A percentile compares a stretch with the other conserved stretches of the same genome.
Evolutionary conservation across 208 protist species (phyloP).

Genomic region (Leishmania guyanensis): DNA sequence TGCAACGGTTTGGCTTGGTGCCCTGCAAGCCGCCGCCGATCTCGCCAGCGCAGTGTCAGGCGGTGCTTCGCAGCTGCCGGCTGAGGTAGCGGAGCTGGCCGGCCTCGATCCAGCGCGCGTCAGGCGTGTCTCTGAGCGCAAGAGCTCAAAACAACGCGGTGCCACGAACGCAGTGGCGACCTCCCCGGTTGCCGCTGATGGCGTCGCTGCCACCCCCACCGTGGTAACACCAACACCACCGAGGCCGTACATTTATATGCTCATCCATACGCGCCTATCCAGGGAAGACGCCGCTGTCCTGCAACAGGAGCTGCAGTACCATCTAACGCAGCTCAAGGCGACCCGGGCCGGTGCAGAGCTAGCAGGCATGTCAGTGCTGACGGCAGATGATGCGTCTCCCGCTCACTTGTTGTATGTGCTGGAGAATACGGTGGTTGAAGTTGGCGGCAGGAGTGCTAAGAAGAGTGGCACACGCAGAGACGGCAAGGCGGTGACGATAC

Average conservation of each 20-base stretch:
- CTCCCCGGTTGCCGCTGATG: too few species aligned
- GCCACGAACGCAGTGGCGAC: background rate
- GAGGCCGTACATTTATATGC: constrained; percentile 16
- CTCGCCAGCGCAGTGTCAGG: constrained; percentile 12
- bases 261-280: constrained; percentile 31
- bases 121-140: background rate
- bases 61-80: constrained; percentile 17
- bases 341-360: constrained; percentile 24
- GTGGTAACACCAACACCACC: background rate
- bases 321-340: constrained; percentile 15
- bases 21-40: constrained; percentile 23
- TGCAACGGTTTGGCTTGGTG: constrained; percentile 22
- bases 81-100: constrained; percentile 14
- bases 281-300: constrained; percentile 27
- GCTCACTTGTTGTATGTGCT: constrained; percentile 25
- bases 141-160: too few species aligned
- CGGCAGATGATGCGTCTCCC: constrained; percentile 21
- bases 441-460: background rate
- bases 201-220: background rate
- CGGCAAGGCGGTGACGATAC: background rate
- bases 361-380: constrained; percentile 22
- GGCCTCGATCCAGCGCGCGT: background rate
- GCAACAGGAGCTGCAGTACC: constrained; percentile 29
- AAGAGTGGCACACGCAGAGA: background rate
- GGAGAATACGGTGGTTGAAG: constrained; percentile 3